Evolutionary conservation across 192 early-diverging fungal genomes (phyloP).

Genomic region (Umbelopsis isabellina): DNA sequence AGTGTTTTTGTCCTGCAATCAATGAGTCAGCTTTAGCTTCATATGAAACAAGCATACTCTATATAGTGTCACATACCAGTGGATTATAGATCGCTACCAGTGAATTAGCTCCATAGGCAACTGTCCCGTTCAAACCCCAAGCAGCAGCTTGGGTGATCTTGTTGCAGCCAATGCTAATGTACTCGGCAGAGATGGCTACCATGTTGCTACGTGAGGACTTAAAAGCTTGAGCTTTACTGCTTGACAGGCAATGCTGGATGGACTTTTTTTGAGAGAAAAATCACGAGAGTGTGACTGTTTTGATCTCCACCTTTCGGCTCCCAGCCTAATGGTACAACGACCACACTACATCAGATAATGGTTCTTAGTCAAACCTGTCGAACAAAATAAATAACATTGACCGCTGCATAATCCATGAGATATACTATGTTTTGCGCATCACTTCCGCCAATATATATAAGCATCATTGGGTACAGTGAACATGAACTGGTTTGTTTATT

Average conservation of each 20-base stretch:
- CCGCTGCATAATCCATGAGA: too few relatives aligned
- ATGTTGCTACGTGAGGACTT: conserved; percentile 11
- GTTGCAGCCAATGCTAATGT: conserved; percentile 70
- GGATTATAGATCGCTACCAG: conserved; percentile 76
- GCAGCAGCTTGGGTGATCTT: conserved; percentile 63
- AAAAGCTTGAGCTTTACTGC: neutral
- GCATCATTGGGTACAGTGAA: neutral
- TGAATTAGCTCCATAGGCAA: conserved; percentile 75
- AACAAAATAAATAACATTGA: too few relatives aligned
- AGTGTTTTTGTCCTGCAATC: conserved; percentile 43
- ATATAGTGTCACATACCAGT: conserved; percentile 45
- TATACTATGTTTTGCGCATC: too few relatives aligned
- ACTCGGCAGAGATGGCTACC: conserved; percentile 48
- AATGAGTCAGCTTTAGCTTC: conserved; percentile 12
- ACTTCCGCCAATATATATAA: too few relatives aligned
- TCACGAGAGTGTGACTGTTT: conserved; percentile 7
- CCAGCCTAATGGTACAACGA: too few relatives aligned
- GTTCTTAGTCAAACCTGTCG: too few relatives aligned
- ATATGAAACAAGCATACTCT: neutral
- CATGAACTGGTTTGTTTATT: conserved; percentile 6
- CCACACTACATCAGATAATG: too few relatives aligned
- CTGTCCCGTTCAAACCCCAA: conserved; percentile 58
- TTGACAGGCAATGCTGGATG: neutral
- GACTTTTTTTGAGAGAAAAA: neutral
- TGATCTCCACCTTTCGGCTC: neutral